Percentiles rank a stretch among this genome's conserved stretches.
phyloP scores from a whole-genome alignment of 768 basidiomycete genomes.

The Rickenella mellea region DNA sequence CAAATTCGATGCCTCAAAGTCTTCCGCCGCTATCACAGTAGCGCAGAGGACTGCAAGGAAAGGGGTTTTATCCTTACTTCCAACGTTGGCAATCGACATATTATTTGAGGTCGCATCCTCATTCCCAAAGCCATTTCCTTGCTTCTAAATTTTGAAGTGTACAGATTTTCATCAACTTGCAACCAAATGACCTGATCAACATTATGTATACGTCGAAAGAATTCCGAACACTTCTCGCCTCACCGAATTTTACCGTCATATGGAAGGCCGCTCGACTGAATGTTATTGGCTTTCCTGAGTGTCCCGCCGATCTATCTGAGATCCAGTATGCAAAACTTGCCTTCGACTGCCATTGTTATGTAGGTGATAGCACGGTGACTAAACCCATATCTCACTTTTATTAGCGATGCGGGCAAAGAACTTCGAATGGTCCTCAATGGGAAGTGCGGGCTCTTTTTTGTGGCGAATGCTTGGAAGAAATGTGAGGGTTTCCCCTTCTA shows the following conservation, averaged over 20 bases:
- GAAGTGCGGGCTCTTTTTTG: too few relatives aligned
- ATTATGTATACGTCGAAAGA: constrained; percentile 40
- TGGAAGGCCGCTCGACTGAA: constrained; percentile 35
- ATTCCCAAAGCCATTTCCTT: too few relatives aligned
- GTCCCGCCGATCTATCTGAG: constrained; percentile 10
- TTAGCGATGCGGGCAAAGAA: constrained; percentile 94
- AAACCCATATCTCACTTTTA: too few relatives aligned
- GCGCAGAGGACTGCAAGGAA: too few relatives aligned
- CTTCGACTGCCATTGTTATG: constrained; percentile 12
- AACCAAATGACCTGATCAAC: constrained; percentile 40
- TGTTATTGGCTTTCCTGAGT: constrained; percentile 7
- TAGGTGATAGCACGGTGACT: constrained; percentile 4
- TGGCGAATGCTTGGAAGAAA: too few relatives aligned
- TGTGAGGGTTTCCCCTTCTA: too few relatives aligned
- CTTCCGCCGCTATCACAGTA: too few relatives aligned
- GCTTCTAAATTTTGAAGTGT: too few relatives aligned
- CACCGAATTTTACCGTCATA: constrained; percentile 31
- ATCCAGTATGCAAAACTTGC: constrained; percentile 9
- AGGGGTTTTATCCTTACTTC: too few relatives aligned
- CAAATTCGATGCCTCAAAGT: too few relatives aligned
- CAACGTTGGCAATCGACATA: too few relatives aligned
- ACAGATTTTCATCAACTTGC: constrained; percentile 46
- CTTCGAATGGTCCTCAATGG: constrained; percentile 77
- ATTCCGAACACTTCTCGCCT: constrained; percentile 38
- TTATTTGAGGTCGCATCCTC: too few relatives aligned